Base-by-base conservation (phyloP, 345 rosid genomes). In the Citrus inodora region DNA sequence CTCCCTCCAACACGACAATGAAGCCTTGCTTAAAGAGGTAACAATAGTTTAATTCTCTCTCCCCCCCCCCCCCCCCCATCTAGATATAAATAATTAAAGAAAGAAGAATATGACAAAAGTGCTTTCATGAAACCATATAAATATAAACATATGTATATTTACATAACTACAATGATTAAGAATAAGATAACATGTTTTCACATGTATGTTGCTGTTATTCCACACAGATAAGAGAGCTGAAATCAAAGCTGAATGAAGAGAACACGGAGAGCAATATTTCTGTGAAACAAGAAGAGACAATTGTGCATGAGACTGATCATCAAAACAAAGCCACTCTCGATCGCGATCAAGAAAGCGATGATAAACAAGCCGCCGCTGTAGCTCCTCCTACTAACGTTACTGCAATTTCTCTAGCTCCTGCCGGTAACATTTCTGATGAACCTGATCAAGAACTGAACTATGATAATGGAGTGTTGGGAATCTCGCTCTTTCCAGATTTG, bases 21-120 rank as follows among this genome's bases (percentile, higher is more conserved):
- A 96, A 71, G 84, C 90, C 6, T 91, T 96, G 7, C 88, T 87
- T 82, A 91, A 91, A 79, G 93, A 96, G 99, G 99, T 94, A 63
- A 74, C 14, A 46, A 46, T 46, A 11, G 14, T 46, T 46, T 3
- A 42, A 42, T 42, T 11, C 16, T 10, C 51, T 3, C 16, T 25
- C 0, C 25, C 25, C 25, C 25, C 25, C 25, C 25, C 25, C 25
- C 25, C 25, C 25, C 25, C 25, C 48, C 42, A 38, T 38, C 42
- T 38, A 8, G 9, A 46, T 13, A 46, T 46, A 32, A 46, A 46
- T 46, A 2, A 42, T 10, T 46, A 46, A 46, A 46, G 51, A 46
- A 46, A 46, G 51, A 42, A 42, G 48, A 60, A 38, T 17, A 40
- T 61, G 77, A 74, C 27, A 61, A 61, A 58, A 61, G 24, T 40